Evolutionary conservation across 306 rosid genomes (phyloP).

Genomic region (Lathyrus tuberosus): DNA sequence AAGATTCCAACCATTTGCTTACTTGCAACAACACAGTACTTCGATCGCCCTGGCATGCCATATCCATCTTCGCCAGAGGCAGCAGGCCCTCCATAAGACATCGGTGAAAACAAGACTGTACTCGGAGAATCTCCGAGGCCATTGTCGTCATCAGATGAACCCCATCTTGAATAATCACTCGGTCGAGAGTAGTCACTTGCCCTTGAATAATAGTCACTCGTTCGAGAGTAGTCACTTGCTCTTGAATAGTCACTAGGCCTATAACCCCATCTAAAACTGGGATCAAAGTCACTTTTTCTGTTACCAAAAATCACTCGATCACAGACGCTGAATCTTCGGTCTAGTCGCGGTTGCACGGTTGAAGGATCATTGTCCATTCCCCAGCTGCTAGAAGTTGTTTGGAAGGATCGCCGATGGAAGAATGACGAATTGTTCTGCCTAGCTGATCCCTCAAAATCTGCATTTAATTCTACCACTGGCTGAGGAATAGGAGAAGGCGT

Average conservation of each 20-base stretch:
- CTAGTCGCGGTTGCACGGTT: slow-evolving; percentile 68
- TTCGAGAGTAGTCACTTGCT: slow-evolving; percentile 87
- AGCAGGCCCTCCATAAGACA: slow-evolving; percentile 72
- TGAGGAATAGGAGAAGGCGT: slow-evolving; percentile 95
- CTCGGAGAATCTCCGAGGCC: slow-evolving; percentile 92
- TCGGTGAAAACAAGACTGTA: slow-evolving; percentile 78
- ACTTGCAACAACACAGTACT: slow-evolving; percentile 90
- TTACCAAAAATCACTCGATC: slow-evolving; percentile 92
- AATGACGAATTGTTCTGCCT: slow-evolving; percentile 92
- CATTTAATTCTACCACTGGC: slow-evolving; percentile 83
- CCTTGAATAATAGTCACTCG: slow-evolving; percentile 88
- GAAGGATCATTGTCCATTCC: slow-evolving; percentile 87
- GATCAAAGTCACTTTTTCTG: slow-evolving; percentile 77
- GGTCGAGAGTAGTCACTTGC: slow-evolving; percentile 89
- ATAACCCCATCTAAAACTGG: slow-evolving; percentile 73
- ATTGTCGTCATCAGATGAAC: slow-evolving; percentile 95
- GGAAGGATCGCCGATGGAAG: slow-evolving; percentile 92
- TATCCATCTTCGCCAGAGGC: slow-evolving; percentile 75
- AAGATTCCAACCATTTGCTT: slow-evolving; percentile 99
- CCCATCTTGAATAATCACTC: slow-evolving; percentile 94
- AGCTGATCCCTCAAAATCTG: slow-evolving; percentile 94
- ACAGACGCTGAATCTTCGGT: slow-evolving; percentile 92
- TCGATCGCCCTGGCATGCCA: slow-evolving; percentile 69
- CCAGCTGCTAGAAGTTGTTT: slow-evolving; percentile 81
- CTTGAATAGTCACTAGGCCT: slow-evolving; percentile 92